Evolutionary conservation across 2,329 filamentous ascomycete species (phyloP).

Genomic region (Epichloe baconii): DNA sequence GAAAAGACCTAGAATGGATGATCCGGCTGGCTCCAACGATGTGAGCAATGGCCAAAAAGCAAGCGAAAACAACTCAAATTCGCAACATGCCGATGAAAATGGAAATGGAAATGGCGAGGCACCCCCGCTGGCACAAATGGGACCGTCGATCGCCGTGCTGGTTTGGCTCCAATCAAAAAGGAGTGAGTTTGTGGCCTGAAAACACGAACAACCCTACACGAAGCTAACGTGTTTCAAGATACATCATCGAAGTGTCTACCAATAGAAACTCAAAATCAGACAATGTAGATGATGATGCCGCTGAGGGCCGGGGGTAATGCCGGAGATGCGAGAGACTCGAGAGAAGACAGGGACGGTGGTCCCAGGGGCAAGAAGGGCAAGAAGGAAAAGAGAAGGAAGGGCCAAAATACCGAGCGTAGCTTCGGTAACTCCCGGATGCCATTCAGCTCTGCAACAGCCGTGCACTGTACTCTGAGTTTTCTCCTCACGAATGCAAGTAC

Average conservation of each 20-base stretch:
- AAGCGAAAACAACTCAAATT: not conserved
- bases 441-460: conserved; percentile 67
- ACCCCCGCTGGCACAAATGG: conserved; percentile 5
- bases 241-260: conserved; percentile 25
- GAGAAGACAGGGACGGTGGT: conserved; percentile 41
- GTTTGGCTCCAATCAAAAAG: conserved; percentile 57
- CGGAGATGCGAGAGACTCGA: conserved; percentile 28
- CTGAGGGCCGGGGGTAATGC: conserved; percentile 27
- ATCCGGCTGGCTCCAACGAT: conserved; percentile 10
- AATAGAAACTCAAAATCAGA: conserved; percentile 12
- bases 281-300: conserved; percentile 33
- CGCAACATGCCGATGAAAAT: not conserved
- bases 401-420: conserved; percentile 69
- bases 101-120: conserved; percentile 3
- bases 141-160: conserved; percentile 29
- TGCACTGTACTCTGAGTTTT: conserved; percentile 64
- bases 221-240: conserved; percentile 19
- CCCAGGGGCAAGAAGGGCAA: conserved; percentile 27
- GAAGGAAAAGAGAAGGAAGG: conserved; percentile 37
- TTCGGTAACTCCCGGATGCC: conserved; percentile 77
- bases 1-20: conserved; percentile 47
- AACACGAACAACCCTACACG: no score
- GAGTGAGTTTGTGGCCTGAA: conserved; percentile 39
- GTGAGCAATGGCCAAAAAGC: conserved; percentile 8
- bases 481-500: conserved; percentile 61